These are phyloP conservation scores for Sicyos edulis DNA, from an alignment of 306 rosid genomes.

Conservation along the genomic window DNA sequence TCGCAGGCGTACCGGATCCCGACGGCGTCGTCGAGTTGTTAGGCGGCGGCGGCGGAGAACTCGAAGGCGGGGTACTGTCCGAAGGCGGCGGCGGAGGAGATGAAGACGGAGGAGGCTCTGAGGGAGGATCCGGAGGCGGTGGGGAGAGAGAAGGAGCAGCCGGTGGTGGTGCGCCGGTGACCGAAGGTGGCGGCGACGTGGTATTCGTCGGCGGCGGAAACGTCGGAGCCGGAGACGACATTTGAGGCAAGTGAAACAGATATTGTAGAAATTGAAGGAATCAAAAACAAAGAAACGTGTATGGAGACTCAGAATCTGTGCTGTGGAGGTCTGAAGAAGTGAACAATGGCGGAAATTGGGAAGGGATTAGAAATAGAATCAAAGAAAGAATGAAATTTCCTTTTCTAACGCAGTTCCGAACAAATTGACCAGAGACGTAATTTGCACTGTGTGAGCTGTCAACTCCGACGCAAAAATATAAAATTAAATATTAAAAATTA, in stretches of 20 bases:
- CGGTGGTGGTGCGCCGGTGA: constrained; percentile 12
- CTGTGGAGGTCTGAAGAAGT: neutral
- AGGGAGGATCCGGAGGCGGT: constrained; percentile 30
- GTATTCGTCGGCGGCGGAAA: constrained; percentile 41
- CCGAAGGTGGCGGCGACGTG: constrained; percentile 23
- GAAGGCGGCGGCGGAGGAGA: constrained; percentile 30
- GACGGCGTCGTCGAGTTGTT: constrained; percentile 31
- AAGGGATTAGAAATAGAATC: neutral
- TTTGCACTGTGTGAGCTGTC: constrained; percentile 16
- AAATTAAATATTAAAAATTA: neutral
- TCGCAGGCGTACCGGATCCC: constrained; percentile 27
- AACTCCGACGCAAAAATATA: neutral
- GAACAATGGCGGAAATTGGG: neutral
- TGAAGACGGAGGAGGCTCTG: constrained; percentile 10
- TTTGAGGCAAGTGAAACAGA: neutral
- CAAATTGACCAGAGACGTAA: neutral
- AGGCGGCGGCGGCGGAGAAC: constrained; percentile 29
- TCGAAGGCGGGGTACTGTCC: constrained; percentile 12
- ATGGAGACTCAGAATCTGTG: neutral
- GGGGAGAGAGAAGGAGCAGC: constrained; percentile 20
- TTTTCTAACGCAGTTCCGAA: neutral
- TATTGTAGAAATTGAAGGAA: neutral
- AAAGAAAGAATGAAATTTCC: neutral
- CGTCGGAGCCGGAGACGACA: constrained; percentile 40
- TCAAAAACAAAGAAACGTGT: neutral